Evolutionary conservation across 371 early-diverging fungal species (phyloP).

Genomic region (Fennellomyces sp.): DNA sequence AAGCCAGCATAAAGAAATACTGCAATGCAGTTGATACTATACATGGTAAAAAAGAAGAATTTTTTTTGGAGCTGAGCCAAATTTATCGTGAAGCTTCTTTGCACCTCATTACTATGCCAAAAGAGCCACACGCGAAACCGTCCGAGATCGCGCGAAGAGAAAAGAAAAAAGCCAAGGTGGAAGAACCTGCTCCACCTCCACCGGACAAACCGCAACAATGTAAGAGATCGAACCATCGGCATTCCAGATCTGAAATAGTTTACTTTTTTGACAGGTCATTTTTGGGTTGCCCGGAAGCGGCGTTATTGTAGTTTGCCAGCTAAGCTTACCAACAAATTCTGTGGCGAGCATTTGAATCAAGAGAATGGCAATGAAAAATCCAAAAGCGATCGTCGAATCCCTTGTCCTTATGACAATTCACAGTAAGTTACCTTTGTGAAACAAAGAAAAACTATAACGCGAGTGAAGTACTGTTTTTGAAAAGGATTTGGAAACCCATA

Average conservation of each 20-base stretch:
- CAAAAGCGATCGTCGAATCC: conserved; percentile 52
- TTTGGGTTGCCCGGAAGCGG: conserved; percentile 44
- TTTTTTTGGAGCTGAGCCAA: conserved; percentile 5
- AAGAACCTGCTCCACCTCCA: conserved; percentile 38
- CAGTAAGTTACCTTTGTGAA: conserved; percentile 55
- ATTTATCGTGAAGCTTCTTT: no score
- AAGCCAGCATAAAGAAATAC: no score
- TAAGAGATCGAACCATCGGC: no score
- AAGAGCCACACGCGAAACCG: conserved; percentile 20
- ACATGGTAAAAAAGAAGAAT: neutral
- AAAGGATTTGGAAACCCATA: conserved; percentile 67
- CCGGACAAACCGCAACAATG: conserved; percentile 52
- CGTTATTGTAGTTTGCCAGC: conserved; percentile 72
- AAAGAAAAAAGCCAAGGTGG: conserved; percentile 3
- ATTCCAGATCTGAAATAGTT: neutral
- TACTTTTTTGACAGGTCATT: conserved; percentile 35
- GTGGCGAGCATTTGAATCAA: conserved; percentile 72
- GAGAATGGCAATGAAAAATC: neutral
- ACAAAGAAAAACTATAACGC: neutral
- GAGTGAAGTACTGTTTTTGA: conserved; percentile 63
- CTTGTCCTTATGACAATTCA: conserved; percentile 81
- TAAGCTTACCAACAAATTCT: conserved; percentile 61
- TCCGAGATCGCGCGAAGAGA: conserved; percentile 15
- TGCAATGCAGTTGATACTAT: no score
- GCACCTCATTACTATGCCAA: conserved; percentile 9